Conservation (phyloP, 2,329 filamentous ascomycete genomes). For the Penicillium sp. region DNA sequence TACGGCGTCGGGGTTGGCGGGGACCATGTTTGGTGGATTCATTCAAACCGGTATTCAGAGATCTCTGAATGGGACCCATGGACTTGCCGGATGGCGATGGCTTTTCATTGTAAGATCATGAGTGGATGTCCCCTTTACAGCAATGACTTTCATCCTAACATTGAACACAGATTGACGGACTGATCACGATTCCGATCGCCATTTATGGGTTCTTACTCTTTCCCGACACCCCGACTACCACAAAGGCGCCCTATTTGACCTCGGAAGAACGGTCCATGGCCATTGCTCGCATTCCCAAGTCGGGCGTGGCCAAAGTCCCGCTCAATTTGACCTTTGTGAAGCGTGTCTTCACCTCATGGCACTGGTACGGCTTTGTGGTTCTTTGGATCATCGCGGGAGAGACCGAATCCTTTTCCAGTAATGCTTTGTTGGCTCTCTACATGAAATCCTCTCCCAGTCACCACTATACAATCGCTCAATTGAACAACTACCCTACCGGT, state of each 20-base stretch:
- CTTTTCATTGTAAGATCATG: slow-evolving; percentile 27
- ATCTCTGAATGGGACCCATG: slow-evolving; percentile 22
- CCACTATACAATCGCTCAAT: slow-evolving; percentile 44
- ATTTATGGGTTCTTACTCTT: slow-evolving; percentile 40
- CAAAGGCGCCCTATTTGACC: slow-evolving; percentile 31
- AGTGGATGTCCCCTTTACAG: background rate
- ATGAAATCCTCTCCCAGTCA: slow-evolving; percentile 44
- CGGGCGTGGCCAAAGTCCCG: slow-evolving; percentile 17
- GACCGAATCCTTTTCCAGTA: slow-evolving; percentile 63
- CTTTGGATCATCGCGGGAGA: slow-evolving; percentile 59
- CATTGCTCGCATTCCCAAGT: slow-evolving; percentile 25
- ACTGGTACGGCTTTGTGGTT: slow-evolving; percentile 35
- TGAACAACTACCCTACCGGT: slow-evolving; percentile 51
- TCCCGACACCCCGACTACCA: slow-evolving; percentile 34
- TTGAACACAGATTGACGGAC: slow-evolving; percentile 23
- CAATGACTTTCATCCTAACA: background rate
- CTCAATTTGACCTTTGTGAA: slow-evolving; percentile 23
- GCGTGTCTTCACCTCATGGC: slow-evolving; percentile 30
- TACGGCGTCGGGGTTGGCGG: slow-evolving; percentile 29
- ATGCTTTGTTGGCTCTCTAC: slow-evolving; percentile 52
- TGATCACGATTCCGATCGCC: slow-evolving; percentile 41
- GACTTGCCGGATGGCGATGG: slow-evolving; percentile 33
- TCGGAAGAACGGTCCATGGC: slow-evolving; percentile 27
- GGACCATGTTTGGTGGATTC: slow-evolving; percentile 34
- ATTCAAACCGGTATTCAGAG: slow-evolving; percentile 32